phyloP scores from a whole-genome alignment of 2,329 filamentous ascomycete genomes.

The Scolecobasidium constrictum region DNA sequence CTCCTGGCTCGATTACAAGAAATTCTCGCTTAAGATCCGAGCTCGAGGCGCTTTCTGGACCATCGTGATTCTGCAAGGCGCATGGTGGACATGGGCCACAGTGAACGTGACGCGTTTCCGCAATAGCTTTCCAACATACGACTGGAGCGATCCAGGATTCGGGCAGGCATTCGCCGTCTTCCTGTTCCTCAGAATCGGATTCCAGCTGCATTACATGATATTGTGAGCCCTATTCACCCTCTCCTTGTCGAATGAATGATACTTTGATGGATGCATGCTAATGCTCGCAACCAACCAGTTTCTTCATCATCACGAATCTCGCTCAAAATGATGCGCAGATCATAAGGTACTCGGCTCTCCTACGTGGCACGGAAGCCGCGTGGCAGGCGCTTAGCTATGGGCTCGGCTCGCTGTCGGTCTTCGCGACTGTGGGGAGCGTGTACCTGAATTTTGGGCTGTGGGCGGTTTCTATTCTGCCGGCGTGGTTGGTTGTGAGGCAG shows the following conservation, averaged over 20 bases:
- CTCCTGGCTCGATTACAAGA: constrained; percentile 50
- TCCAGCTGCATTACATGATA: constrained; percentile 66
- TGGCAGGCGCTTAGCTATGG: constrained; percentile 70
- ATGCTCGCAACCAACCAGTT: too few species aligned
- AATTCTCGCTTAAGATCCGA: constrained; percentile 42
- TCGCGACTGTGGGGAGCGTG: constrained; percentile 54
- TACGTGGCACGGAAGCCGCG: constrained; percentile 61
- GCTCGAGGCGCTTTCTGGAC: constrained; percentile 44
- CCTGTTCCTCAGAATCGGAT: constrained; percentile 54
- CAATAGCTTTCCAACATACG: constrained; percentile 48
- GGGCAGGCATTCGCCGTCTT: constrained; percentile 57
- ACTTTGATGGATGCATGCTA: too few species aligned
- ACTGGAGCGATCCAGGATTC: constrained; percentile 55
- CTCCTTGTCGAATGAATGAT: too few species aligned
- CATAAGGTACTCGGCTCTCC: constrained; percentile 55
- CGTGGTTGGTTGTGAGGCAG: constrained; percentile 54
- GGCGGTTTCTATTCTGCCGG: constrained; percentile 51
- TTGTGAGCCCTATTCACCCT: too few species aligned
- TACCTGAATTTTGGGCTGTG: constrained; percentile 64
- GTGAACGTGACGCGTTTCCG: constrained; percentile 52
- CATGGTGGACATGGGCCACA: constrained; percentile 64
- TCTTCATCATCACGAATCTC: constrained; percentile 60
- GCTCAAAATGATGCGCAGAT: constrained; percentile 52
- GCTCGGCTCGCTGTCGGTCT: constrained; percentile 47
- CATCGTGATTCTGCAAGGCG: constrained; percentile 50